Base-by-base conservation (phyloP, 495 filamentous ascomycete species). In the Tuber calosporum region DNA sequence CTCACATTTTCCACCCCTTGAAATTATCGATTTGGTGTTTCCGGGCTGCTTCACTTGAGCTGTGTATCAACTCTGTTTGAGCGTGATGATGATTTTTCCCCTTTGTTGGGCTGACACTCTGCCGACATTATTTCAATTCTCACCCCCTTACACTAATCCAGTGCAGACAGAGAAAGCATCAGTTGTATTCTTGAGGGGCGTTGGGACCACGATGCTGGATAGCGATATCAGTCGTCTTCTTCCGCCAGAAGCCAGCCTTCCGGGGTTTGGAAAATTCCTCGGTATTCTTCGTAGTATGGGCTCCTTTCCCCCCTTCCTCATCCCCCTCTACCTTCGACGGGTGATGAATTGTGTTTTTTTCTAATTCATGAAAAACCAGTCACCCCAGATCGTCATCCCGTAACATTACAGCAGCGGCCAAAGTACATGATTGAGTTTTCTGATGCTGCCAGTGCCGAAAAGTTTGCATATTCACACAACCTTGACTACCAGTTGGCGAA, bases 221-320 rank as follows among this genome's bases (percentile, higher is more conserved):
- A 75, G 77, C 62, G 78, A 80, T 40, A 80, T 80, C 19, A 71
- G 77, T 37, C 78, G 78, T 34, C 78, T 80, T 30, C 48, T 72
- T 20, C 73, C 78, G 66, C 43, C 62, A 22, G 79, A 79, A 75
- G 45, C 36, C 17, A 78, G 79, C 66, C 73, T 80, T 42, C 78
- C 78, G 30, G 78, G 76, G 48, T 80, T 80, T 58, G 76, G 76
- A 66, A 41, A 68, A 42, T 71, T 73, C n/a, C 45, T 69, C 67
- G 78, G 79, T 37, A 77, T 79, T 67, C 53, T 79, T 36, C 43
- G 68, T 7, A 78, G 78, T 80, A 73, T 36, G 62, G 69, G 38
- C 41, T 48, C 34, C 71, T 41, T 48, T 13, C 6, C 34, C 62
- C 45, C 66, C 53, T 40, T 40, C 45, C 45, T n/a, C 43, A 45